Evolutionary conservation across 345 rosid species (phyloP).

Genomic region (Lagerstroemia speciosa): DNA sequence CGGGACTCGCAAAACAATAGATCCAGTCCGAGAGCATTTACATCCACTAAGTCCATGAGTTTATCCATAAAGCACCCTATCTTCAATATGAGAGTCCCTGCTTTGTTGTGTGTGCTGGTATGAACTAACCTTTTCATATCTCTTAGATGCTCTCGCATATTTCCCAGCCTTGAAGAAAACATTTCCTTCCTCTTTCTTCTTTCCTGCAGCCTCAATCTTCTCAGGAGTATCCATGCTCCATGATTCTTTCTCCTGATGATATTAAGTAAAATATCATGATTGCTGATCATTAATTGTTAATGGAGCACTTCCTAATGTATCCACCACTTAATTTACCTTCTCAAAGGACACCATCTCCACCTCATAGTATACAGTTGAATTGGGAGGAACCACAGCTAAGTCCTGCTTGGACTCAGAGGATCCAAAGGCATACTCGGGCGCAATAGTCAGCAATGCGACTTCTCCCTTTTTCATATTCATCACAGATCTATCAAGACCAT

Average conservation of each 20-base stretch:
- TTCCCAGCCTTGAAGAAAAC: constrained; percentile 66
- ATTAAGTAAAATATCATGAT: background rate
- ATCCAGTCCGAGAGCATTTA: background rate
- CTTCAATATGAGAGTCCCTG: too few relatives aligned
- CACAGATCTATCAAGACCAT: too few relatives aligned
- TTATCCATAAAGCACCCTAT: too few relatives aligned
- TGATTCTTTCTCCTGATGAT: constrained; percentile 69
- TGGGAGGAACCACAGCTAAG: constrained; percentile 66
- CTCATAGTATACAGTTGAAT: constrained; percentile 63
- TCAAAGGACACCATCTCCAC: constrained; percentile 65
- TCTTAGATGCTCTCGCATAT: constrained; percentile 61
- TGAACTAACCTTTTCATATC: constrained; percentile 74
- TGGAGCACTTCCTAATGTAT: background rate
- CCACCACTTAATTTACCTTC: constrained; percentile 36
- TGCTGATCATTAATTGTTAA: background rate
- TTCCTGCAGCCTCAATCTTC: too few relatives aligned
- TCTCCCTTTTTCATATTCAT: constrained; percentile 89
- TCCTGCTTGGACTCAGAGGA: constrained; percentile 62
- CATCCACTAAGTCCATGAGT: too few relatives aligned
- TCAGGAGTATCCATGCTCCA: constrained; percentile 93
- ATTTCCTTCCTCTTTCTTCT: constrained; percentile 98
- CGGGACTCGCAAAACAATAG: too few relatives aligned
- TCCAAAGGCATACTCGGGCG: constrained; percentile 83
- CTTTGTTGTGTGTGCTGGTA: background rate
- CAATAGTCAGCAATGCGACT: constrained; percentile 55